Base-by-base conservation (phyloP, 2,329 filamentous ascomycete species). In the Fusarium sp. region DNA sequence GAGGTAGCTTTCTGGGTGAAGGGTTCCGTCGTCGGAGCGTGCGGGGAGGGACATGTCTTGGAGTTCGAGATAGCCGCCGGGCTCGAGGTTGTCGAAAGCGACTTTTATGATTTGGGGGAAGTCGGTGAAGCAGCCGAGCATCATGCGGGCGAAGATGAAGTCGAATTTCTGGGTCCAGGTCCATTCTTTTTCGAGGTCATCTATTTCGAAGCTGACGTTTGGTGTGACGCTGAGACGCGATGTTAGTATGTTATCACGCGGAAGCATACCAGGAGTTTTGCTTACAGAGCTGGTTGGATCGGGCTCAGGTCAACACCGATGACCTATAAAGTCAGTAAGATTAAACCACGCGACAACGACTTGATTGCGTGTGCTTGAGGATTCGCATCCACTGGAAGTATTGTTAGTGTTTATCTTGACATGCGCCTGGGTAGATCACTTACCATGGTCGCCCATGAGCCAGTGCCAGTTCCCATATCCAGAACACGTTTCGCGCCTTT, bases 131-230 rank as follows among this genome's bases (percentile, higher is more conserved):
- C 37, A 57, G 18, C 53, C 53, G 16, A 57, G 53, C 54, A 74
- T 56, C n/a, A 59, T 60, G 3, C 71, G 67, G 10, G 66, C 32
- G 30, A 67, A 73, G 13, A 74, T 71, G 8, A 74, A 71, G 16
- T 73, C 69, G 5, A 74, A 71, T 2, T 58, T 60, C 2, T 18
- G 59, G 3, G 28, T 57, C n/a, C 67, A 73, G 0, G 71, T 43
- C 71, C 70, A 74, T 28, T 71, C 70, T n/a, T 61, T 53, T n/a
- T 74, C 71, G 4, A 73, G 46, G 15, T 73, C 71, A 10, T 73
- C 63, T 12, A 74, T 42, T 15, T 62, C 70, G 5, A 73, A 74
- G 13, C 38, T 60, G 2, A 65, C 43, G 9, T 73, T 74, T 0
- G 70, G 69, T 9, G 67, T 60, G 1, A 74, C 70, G 23, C 71